Evolutionary conservation across 1,284 basidiomycete genomes (phyloP), one percentile per base, ranked within the genome.

Genomic region (Garcileccinum viscosum): DNA sequence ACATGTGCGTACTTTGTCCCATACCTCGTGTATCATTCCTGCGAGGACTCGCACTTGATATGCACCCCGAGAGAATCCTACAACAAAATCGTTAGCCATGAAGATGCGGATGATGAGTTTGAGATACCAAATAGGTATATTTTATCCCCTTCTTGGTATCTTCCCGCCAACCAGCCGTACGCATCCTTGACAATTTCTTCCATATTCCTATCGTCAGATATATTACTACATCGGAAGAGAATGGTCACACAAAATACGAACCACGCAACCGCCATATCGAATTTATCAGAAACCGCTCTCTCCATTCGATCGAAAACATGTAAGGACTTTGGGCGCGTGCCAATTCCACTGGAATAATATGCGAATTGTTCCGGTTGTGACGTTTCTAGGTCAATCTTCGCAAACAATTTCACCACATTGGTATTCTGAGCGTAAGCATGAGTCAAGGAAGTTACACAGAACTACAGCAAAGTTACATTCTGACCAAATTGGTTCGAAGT

Each of bases 41-140:
- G 83, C 81, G 3, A 84, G 67, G 1, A 72, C 75, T 17, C 83
- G 80, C 27, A 80, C 82, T 77, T 84, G 82, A 70, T 30, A 86
- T n/a, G 85, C 84, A 14, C 84, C 85, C 19, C 60, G 60, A 27
- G 84, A 85, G 69, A 85, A 86, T 15, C 85, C 85, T 85, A 22
- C 4, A 30, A 32, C 14, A 3, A 0, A 4, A 37, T 24, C 3
- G 33, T 66, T 3, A 22, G 27, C 56, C n/a, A 17, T 11, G 9
- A 30, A 27, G 58, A 32, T 2, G 2, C 8, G 11, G 22, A 58
- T 19, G 8, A 60, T 12, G 44, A 63, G 40, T 4, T 1, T 27
- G 60, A 32, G 60, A 0, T 63, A 84, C 85, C 85, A 66, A 86
- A 85, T 2, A 85, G 72, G 66, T 78, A 85, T 50, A 86, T 85